Conservation (phyloP, 371 early-diverging fungal species). For the Lichtheimia ramosa region DNA sequence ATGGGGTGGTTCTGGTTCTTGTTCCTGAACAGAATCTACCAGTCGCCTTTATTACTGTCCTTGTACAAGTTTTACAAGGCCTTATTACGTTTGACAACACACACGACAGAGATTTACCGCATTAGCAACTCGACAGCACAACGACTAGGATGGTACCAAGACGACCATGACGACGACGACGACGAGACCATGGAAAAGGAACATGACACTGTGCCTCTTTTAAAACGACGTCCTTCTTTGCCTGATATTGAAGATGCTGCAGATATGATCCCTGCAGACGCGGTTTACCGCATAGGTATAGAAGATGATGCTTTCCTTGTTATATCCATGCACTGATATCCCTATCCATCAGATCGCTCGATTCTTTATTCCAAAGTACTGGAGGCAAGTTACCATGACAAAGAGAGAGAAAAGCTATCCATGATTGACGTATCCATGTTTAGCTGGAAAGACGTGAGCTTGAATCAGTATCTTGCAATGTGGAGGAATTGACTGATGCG, state of each 20-base stretch:
- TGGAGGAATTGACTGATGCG: slow-evolving; percentile 33
- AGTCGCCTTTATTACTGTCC: slow-evolving; percentile 44
- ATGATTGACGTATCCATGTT: not conserved
- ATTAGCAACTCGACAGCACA: slow-evolving; percentile 48
- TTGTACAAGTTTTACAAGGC: slow-evolving; percentile 58
- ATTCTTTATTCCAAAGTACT: slow-evolving; percentile 57
- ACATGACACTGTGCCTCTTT: slow-evolving; percentile 2
- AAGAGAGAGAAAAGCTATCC: no score
- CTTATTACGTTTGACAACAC: slow-evolving; percentile 41
- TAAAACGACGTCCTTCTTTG: not conserved
- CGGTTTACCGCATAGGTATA: slow-evolving; percentile 22
- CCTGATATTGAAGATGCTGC: not conserved
- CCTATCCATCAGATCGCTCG: slow-evolving; percentile 36
- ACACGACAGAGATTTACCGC: slow-evolving; percentile 68
- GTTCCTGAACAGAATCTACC: slow-evolving; percentile 54
- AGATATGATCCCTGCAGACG: slow-evolving; percentile 6
- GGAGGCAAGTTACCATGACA: slow-evolving; percentile 24
- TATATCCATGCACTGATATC: not conserved
- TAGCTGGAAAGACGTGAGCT: slow-evolving; percentile 56
- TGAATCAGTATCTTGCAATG: slow-evolving; percentile 35
- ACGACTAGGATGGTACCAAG: slow-evolving; percentile 19
- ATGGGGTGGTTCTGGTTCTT: slow-evolving; percentile 51
- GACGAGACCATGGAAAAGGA: slow-evolving; percentile 21
- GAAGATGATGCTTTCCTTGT: not conserved
- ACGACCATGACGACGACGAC: slow-evolving; percentile 21